A percentile compares a stretch with the other conserved stretches of the same genome.
Conservation (phyloP, 1,139 yeast species). For the Lodderomyces pseudojiufengensis region DNA sequence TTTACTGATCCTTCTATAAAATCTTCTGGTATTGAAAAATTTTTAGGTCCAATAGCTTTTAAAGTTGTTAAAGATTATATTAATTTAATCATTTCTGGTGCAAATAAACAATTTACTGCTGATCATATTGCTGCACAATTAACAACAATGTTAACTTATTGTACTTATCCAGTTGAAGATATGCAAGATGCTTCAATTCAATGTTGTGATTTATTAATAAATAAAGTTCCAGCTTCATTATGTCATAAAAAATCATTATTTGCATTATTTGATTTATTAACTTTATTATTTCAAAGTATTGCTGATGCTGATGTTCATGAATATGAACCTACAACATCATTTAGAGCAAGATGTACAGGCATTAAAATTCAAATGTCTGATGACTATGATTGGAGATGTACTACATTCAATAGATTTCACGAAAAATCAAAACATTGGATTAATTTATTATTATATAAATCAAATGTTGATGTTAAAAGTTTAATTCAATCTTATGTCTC, state of each 20-base stretch:
- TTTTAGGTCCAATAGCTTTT: conserved; percentile 62
- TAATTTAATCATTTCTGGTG: conserved; percentile 41
- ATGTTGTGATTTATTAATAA: conserved; percentile 69
- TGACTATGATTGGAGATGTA: conserved; percentile 71
- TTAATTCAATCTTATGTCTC: conserved; percentile 71
- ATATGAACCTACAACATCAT: conserved; percentile 77
- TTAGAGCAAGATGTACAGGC: conserved; percentile 55
- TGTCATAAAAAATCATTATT: conserved; percentile 73
- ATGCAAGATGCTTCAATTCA: conserved; percentile 80
- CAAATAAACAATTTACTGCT: conserved; percentile 50
- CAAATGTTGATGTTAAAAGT: conserved; percentile 73
- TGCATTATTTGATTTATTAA: conserved; percentile 75
- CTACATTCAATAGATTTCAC: conserved; percentile 60
- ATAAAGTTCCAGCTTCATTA: conserved; percentile 72
- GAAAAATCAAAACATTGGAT: conserved; percentile 68
- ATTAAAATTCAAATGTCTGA: conserved; percentile 69
- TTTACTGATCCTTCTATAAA: conserved; percentile 83
- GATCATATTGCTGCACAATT: conserved; percentile 67
- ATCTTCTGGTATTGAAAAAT: conserved; percentile 68
- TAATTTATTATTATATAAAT: conserved; percentile 45
- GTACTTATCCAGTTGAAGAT: conserved; percentile 75
- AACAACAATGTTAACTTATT: conserved; percentile 59
- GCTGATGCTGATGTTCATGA: conserved; percentile 76
- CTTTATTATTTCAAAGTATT: conserved; percentile 73
- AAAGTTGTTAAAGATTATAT: conserved; percentile 60